A percentile compares a stretch with the other conserved stretches of the same genome.
phyloP scores from a whole-genome alignment of 495 filamentous ascomycete species.

The Aspergillus diversus region DNA sequence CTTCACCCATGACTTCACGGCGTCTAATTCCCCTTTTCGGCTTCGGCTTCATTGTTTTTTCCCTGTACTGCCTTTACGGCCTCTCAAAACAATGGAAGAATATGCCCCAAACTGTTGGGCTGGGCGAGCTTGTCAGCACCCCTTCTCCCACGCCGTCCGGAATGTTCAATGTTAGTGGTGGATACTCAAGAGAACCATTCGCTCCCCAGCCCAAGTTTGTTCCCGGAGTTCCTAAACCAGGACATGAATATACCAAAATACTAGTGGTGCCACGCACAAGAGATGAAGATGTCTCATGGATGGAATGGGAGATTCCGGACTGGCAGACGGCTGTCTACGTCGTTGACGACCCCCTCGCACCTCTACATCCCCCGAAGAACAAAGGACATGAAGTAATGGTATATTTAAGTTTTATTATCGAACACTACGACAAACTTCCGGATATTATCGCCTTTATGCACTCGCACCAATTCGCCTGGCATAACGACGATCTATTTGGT shows the following conservation, averaged over 20 bases:
- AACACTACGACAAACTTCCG: slow-evolving; percentile 69
- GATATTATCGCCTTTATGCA: slow-evolving; percentile 75
- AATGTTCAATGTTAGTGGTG: slow-evolving; percentile 31
- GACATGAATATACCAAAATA: slow-evolving; percentile 49
- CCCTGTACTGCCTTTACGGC: slow-evolving; percentile 35
- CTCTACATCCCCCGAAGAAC: slow-evolving; percentile 67
- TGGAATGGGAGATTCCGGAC: slow-evolving; percentile 56
- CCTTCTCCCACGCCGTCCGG: slow-evolving; percentile 18
- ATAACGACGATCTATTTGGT: slow-evolving; percentile 59
- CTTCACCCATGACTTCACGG: slow-evolving; percentile 42
- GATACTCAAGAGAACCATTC: slow-evolving; percentile 26
- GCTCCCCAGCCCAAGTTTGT: slow-evolving; percentile 41
- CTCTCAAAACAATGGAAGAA: slow-evolving; percentile 41
- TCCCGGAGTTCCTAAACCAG: slow-evolving; percentile 48
- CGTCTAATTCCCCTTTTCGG: slow-evolving; percentile 41
- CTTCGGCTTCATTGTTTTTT: slow-evolving; percentile 39
- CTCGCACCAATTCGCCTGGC: slow-evolving; percentile 67
- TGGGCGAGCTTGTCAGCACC: slow-evolving; percentile 36
- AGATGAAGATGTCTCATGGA: slow-evolving; percentile 65
- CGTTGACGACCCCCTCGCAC: slow-evolving; percentile 62
- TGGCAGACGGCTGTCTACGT: slow-evolving; percentile 66
- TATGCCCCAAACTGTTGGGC: slow-evolving; percentile 41
- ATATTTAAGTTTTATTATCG: slow-evolving; percentile 73
- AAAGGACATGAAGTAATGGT: slow-evolving; percentile 80
- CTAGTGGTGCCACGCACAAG: slow-evolving; percentile 62